A percentile compares a stretch with the other conserved stretches of the same genome.
Conservation (phyloP, 176 grass and related monocot species). For the Carex parvula region DNA sequence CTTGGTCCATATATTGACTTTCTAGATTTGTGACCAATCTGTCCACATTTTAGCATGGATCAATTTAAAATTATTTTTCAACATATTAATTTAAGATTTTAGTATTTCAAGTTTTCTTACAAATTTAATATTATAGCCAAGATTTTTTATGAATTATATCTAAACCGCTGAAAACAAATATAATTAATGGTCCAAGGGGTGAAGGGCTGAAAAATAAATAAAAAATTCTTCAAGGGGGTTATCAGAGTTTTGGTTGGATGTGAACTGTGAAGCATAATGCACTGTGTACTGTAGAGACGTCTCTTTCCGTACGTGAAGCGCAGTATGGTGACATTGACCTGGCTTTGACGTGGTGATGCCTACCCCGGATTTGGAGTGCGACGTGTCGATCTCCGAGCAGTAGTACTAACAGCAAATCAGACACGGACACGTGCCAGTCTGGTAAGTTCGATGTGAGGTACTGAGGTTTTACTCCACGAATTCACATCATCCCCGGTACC, state of each 20-base stretch:
- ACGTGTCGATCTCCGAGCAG: background rate
- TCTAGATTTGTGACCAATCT: too few relatives aligned
- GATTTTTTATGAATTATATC: too few relatives aligned
- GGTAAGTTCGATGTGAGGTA: background rate
- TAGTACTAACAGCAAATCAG: background rate
- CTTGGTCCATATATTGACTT: too few relatives aligned
- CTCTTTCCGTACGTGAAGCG: background rate
- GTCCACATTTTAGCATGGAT: too few relatives aligned
- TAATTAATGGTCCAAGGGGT: background rate
- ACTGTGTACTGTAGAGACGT: slow-evolving; percentile 8
- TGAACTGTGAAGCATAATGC: background rate
- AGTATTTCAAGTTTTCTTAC: too few relatives aligned
- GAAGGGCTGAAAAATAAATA: background rate
- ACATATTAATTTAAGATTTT: too few relatives aligned
- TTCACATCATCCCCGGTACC: too few relatives aligned
- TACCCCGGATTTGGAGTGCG: background rate
- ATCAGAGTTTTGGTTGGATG: background rate
- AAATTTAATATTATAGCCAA: too few relatives aligned
- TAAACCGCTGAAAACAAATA: too few relatives aligned
- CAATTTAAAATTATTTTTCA: too few relatives aligned
- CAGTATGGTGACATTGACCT: slow-evolving; percentile 22
- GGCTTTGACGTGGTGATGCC: background rate
- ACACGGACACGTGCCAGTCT: background rate
- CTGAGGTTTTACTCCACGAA: too few relatives aligned
- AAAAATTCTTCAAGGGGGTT: background rate